Base-by-base conservation (phyloP, 345 rosid species). In the Bruguiera parviflora region DNA sequence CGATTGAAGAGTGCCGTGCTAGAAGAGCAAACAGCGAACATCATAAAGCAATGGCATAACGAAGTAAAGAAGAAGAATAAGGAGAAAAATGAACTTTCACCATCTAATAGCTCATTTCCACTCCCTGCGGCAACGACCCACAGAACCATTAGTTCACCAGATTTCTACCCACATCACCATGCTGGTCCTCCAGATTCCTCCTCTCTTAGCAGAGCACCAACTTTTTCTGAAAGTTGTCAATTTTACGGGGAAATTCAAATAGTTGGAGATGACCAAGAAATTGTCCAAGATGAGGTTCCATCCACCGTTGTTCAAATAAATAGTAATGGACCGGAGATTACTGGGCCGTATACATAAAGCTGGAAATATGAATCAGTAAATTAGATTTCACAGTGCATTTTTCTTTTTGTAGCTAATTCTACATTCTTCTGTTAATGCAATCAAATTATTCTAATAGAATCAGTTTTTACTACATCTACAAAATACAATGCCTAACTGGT, bases 1-100 rank as follows among this genome's bases (percentile, higher is more conserved):
- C 57, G 74, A 62, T 75, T 64, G 64, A 86, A 75, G 65, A 68
- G 79, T 19, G 65, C 65, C 53, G 65, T 73, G 49, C 20, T 84
- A 5, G 79, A 73, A 61, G 80, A 77, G 61, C 70, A 76, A 69
- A 55, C 77, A 28, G 27, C 76, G 39, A 73, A 67, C 25, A 68
- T 72, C 6, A 53, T 86, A 13, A 71, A 47, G 70, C 79, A 77
- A 66, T 80, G 85, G 84, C 80, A 73, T 46, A 57, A 37, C 2
- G 61, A 24, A 22, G 78, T 80, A 28, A 80, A 61, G 74, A 72
- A 78, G 53, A 76, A 66, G 73, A 81, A 63, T 63, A 84, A 77
- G 80, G 71, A 58, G 39, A 8, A 37, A 13, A 75, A 78, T 24
- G 28, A 8, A 3, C 4, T 19, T 19, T 7, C 71, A 37, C 61